Percentiles rank a stretch among this genome's conserved stretches.
These are phyloP conservation scores for Parastagonospora nodorum DNA, from an alignment of 2,329 filamentous ascomycete species.

Conservation along the genomic window DNA sequence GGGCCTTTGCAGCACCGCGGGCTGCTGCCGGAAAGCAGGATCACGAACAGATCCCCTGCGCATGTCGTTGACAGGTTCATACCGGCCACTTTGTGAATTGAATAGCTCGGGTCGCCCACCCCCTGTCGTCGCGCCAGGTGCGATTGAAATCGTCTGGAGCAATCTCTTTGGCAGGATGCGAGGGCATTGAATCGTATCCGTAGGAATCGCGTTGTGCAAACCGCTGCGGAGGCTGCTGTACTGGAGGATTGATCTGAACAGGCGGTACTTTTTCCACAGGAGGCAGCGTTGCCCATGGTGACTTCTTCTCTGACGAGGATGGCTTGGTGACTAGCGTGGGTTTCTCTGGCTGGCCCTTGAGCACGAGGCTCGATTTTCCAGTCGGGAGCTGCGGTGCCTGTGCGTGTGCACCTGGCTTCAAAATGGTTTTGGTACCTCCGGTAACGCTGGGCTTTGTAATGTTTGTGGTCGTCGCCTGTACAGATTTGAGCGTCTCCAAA, in stretches of 20 bases:
- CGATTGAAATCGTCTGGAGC: slow-evolving; percentile 93
- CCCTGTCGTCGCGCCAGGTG: slow-evolving; percentile 75
- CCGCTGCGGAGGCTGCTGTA: slow-evolving; percentile 52
- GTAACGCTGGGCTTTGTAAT: slow-evolving; percentile 45
- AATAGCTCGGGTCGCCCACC: slow-evolving; percentile 74
- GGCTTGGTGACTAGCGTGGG: slow-evolving; percentile 76
- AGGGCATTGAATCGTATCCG: slow-evolving; percentile 59
- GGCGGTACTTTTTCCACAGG: slow-evolving; percentile 83
- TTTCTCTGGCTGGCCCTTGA: slow-evolving; percentile 72
- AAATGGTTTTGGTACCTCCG: slow-evolving; percentile 53
- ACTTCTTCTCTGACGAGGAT: slow-evolving; percentile 75
- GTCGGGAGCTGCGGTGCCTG: slow-evolving; percentile 34
- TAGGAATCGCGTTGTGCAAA: slow-evolving; percentile 62
- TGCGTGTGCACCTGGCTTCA: slow-evolving; percentile 53
- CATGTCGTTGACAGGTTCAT: slow-evolving; percentile 81
- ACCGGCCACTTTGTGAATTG: slow-evolving; percentile 93
- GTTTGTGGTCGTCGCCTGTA: slow-evolving; percentile 23
- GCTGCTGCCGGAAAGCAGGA: slow-evolving; percentile 74
- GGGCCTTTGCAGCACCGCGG: slow-evolving; percentile 78
- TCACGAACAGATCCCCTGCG: slow-evolving; percentile 71
- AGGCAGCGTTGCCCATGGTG: slow-evolving; percentile 87
- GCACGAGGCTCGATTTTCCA: slow-evolving; percentile 60
- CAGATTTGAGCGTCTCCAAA: slow-evolving; percentile 48
- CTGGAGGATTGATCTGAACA: slow-evolving; percentile 62
- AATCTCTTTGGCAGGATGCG: slow-evolving; percentile 74